A percentile compares a stretch with the other conserved stretches of the same genome.
Conservation (phyloP, 2,329 filamentous ascomycete genomes). For the Paecilomyces variotii region DNA sequence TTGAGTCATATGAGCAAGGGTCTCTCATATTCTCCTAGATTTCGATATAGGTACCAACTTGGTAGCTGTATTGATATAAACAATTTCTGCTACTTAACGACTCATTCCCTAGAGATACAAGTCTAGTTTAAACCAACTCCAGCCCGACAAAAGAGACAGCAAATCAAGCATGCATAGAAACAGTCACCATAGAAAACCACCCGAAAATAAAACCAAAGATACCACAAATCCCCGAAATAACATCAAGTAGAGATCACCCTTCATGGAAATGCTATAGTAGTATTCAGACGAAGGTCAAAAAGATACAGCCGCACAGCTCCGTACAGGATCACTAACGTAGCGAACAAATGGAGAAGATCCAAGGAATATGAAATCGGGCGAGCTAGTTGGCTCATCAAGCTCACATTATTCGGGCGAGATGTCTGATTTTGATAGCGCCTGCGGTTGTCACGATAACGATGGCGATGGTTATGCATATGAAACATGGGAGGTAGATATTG, state of each 20-base stretch:
- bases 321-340: not conserved
- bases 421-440: not conserved
- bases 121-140: no score
- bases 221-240: not conserved
- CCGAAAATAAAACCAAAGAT: no score
- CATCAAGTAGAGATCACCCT: not conserved
- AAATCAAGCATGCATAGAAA: no score
- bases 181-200: no score
- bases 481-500: not conserved
- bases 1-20: no score
- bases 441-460: not conserved
- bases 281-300: not conserved
- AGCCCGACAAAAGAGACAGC: no score
- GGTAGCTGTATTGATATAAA: no score
- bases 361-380: not conserved
- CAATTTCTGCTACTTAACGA: no score
- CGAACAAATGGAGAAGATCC: not conserved
- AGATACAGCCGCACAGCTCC: not conserved
- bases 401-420: not conserved
- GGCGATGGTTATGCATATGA: not conserved
- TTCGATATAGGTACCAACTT: no score
- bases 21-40: no score
- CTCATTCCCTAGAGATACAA: no score
- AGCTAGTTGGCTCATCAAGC: not conserved
- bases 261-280: not conserved